Evolutionary conservation across 1,284 basidiomycete species (phyloP).

Genomic region (Vanrija sp.): DNA sequence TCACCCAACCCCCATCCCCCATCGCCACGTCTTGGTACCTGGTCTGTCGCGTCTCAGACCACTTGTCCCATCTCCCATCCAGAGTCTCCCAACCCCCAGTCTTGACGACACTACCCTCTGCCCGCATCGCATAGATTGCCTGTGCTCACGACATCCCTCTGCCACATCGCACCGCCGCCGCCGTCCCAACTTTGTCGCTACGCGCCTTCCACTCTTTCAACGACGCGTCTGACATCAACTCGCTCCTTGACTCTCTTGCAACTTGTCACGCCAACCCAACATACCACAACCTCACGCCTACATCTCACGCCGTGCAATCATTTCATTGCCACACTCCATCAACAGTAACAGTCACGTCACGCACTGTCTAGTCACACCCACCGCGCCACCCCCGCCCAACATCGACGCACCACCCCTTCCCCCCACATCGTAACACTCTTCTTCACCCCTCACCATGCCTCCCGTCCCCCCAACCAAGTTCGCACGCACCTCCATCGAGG

Average conservation of each 20-base stretch:
- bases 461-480: conserved; percentile 37
- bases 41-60: neutral
- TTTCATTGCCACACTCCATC: neutral
- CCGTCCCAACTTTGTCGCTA: neutral
- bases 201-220: neutral
- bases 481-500: conserved; percentile 41
- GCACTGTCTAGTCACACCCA: conserved; percentile 1
- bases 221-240: too few species aligned
- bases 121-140: conserved; percentile 1
- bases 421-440: neutral
- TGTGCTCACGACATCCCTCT: conserved; percentile 11
- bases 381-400: neutral
- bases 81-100: neutral
- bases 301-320: neutral
- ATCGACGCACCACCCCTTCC: neutral
- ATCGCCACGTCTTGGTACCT: neutral
- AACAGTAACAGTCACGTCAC: conserved; percentile 11
- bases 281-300: neutral
- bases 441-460: conserved; percentile 29
- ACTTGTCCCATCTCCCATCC: too few species aligned
- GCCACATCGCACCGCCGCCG: conserved; percentile 1
- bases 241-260: too few species aligned
- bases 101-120: neutral
- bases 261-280: neutral
- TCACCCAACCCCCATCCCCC: neutral